Evolutionary conservation across 306 rosid genomes (phyloP).

Genomic region (Lagenaria siceraria): DNA sequence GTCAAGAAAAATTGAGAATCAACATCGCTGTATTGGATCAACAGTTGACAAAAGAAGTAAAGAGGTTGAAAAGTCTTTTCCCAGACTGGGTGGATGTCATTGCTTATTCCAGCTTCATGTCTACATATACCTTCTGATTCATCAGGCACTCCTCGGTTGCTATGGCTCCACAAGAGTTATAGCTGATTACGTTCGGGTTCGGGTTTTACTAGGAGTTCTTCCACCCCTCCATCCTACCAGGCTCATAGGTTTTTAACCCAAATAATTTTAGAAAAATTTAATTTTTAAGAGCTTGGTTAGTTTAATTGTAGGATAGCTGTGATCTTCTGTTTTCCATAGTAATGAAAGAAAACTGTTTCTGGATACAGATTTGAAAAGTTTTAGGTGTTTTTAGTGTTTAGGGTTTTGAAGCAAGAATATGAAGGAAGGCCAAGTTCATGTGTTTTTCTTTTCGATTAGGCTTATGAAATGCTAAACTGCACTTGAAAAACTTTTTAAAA

Average conservation of each 20-base stretch:
- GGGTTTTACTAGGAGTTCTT: neutral
- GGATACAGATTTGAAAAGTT: neutral
- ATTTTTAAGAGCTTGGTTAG: neutral
- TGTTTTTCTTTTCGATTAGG: neutral
- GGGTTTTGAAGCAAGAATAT: neutral
- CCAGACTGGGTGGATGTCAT: constrained; percentile 78
- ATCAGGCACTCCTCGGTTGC: neutral
- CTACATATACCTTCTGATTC: constrained; percentile 38
- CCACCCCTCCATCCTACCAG: neutral
- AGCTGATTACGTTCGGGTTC: neutral
- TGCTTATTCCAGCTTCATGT: constrained; percentile 67
- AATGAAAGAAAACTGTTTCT: neutral
- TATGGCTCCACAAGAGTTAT: neutral
- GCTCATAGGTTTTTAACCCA: neutral
- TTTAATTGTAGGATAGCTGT: neutral
- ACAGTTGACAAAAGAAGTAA: constrained; percentile 40
- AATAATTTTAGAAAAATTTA: neutral
- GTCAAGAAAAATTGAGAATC: constrained; percentile 52
- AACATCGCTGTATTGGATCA: constrained; percentile 82
- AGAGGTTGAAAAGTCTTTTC: constrained; percentile 62
- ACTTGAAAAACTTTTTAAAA: too few relatives aligned
- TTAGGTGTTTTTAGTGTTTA: neutral
- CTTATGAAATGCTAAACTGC: too few relatives aligned
- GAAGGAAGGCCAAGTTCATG: neutral
- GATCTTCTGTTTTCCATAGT: neutral